A percentile compares a stretch with the other conserved stretches of the same genome.
phyloP scores from a whole-genome alignment of 1,139 yeast genomes.

The Candida glucosophila region DNA sequence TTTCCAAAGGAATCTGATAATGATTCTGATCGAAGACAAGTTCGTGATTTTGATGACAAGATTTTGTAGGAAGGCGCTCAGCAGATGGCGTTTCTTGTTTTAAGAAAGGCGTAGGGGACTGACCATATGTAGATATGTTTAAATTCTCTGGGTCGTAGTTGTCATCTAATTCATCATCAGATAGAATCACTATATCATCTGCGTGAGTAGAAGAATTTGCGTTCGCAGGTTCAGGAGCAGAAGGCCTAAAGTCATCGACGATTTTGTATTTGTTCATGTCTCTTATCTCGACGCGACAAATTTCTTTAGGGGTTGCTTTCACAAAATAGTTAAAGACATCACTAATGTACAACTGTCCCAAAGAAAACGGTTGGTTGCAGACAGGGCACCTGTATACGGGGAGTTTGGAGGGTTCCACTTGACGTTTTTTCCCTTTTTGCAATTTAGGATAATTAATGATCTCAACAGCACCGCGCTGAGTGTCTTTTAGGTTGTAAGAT shows the following conservation, averaged over 20 bases:
- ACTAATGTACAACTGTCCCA: conserved; percentile 29
- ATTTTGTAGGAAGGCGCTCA: neutral
- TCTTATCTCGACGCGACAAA: conserved; percentile 28
- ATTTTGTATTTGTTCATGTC: conserved; percentile 28
- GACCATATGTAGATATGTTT: neutral
- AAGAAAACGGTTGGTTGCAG: conserved; percentile 27
- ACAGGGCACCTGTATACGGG: conserved; percentile 33
- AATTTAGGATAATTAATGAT: neutral
- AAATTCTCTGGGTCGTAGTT: conserved; percentile 4
- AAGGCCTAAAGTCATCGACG: conserved; percentile 12
- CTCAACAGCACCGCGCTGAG: conserved; percentile 1
- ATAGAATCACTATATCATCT: conserved; percentile 21
- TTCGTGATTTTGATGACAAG: neutral
- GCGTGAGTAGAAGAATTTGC: too few relatives aligned
- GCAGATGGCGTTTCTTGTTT: neutral
- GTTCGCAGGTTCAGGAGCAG: conserved; percentile 4
- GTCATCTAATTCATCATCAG: conserved; percentile 18
- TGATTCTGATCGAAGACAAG: too few relatives aligned
- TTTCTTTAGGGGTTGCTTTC: conserved; percentile 27
- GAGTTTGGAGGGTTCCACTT: conserved; percentile 5
- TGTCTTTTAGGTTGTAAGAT: neutral
- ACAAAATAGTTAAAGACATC: conserved; percentile 37
- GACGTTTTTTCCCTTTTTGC: conserved; percentile 1
- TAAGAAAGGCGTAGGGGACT: neutral
- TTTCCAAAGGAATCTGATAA: conserved; percentile 1